A percentile compares a stretch with the other conserved stretches of the same genome.
phyloP scores from a whole-genome alignment of 2,329 filamentous ascomycete genomes.

The Nemania diffusa region DNA sequence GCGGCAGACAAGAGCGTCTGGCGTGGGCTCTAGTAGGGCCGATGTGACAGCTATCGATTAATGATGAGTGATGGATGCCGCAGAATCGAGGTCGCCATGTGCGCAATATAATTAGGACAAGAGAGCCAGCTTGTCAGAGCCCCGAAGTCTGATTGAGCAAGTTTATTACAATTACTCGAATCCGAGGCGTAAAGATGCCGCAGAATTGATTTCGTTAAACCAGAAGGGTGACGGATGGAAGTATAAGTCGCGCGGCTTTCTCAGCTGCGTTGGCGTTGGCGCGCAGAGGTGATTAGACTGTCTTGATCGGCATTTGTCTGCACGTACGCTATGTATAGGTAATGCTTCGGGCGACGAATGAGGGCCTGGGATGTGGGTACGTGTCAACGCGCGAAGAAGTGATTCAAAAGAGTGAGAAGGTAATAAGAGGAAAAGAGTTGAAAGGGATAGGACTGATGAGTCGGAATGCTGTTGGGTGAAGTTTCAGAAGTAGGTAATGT shows the following conservation, averaged over 20 bases:
- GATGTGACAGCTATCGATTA: slow-evolving; percentile 42
- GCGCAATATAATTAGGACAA: slow-evolving; percentile 41
- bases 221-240: slow-evolving; percentile 1
- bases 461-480: slow-evolving; percentile 35
- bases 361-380: slow-evolving; percentile 30
- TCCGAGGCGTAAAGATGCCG: neutral
- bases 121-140: slow-evolving; percentile 29
- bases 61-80: slow-evolving; percentile 43
- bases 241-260: slow-evolving; percentile 37
- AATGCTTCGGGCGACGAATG: slow-evolving; percentile 12
- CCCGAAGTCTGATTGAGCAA: slow-evolving; percentile 26
- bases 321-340: neutral
- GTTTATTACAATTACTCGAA: slow-evolving; percentile 20
- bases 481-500: slow-evolving; percentile 35
- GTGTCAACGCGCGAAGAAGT: slow-evolving; percentile 27
- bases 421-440: slow-evolving; percentile 19
- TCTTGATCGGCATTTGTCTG: slow-evolving; percentile 36
- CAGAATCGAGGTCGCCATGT: slow-evolving; percentile 49
- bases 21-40: slow-evolving; percentile 38
- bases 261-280: slow-evolving; percentile 34
- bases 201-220: slow-evolving; percentile 1
- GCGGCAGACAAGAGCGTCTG: slow-evolving; percentile 19
- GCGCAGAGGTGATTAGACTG: slow-evolving; percentile 38
- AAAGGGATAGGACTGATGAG: slow-evolving; percentile 27
- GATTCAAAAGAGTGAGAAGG: slow-evolving; percentile 26